Conservation (phyloP, 306 rosid species). For the Trifolium pratense region DNA sequence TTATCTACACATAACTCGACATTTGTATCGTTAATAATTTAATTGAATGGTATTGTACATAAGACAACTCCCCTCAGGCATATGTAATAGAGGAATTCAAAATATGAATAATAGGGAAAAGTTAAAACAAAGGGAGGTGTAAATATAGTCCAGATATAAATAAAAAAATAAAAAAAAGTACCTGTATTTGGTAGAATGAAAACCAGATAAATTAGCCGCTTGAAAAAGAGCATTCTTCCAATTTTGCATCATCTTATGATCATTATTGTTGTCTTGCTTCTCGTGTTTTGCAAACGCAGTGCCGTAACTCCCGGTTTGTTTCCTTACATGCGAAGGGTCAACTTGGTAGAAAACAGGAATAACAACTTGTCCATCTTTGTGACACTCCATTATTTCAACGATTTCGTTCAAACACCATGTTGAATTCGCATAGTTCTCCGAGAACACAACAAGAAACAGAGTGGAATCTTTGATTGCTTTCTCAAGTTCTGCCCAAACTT, state of each 20-base stretch:
- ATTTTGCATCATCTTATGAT: neutral
- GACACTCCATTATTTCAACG: neutral
- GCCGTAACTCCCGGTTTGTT: neutral
- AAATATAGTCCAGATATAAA: too few species aligned
- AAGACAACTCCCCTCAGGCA: too few species aligned
- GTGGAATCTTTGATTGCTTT: neutral
- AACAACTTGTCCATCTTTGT: neutral
- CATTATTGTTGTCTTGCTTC: neutral
- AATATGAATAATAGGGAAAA: too few species aligned
- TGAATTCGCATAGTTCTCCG: neutral
- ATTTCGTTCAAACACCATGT: slow-evolving; percentile 24
- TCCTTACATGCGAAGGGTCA: neutral
- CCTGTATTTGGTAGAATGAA: neutral
- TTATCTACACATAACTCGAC: too few species aligned
- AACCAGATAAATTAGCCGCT: slow-evolving; percentile 3
- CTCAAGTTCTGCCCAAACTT: neutral
- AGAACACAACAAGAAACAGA: neutral
- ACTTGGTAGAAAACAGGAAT: neutral
- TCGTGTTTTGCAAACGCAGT: neutral
- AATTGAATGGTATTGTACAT: too few species aligned
- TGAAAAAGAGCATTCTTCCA: slow-evolving; percentile 15
- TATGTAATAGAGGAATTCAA: too few species aligned
- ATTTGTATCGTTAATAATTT: too few species aligned
- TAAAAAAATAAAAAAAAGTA: too few species aligned
- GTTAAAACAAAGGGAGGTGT: too few species aligned